Base-by-base conservation (phyloP, 2,329 filamentous ascomycete species). In the Microascus cirrosus region DNA sequence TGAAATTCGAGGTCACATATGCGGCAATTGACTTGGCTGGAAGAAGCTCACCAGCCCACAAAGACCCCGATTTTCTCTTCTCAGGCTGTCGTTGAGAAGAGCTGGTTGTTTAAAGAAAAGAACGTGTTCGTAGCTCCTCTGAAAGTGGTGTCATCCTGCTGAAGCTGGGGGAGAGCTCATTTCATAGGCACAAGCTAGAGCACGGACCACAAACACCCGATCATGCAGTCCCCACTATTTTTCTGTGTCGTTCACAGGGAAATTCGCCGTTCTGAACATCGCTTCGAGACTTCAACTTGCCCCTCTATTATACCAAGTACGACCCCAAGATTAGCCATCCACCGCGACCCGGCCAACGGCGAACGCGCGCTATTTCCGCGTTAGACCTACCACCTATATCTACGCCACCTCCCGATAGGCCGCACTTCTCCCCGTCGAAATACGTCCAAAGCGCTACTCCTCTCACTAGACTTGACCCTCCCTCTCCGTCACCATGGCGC, bases 401-500 rank as follows among this genome's bases (percentile, higher is more conserved):
- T 52, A 48, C 54, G 60, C 51, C 58, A 39, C 48, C 34, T 45
- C 42, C 39, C 22, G 56, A 58, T 11, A 35, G 7, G 13, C 34
- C 56, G 24, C 25, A 12, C 20, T 22, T 36, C 55, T 11, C 34
- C 54, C n/a, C 48, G 51, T 24, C 54, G 50, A 45, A 42, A 34
- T 24, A 53, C 56, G 50, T 36, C 25, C 20, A 25, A 54, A 20
- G 24, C 51, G 24, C 51, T 24, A n/a, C 32, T 2, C 50, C 20
- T n/a, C n/a, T n/a, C n/a, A n/a, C n/a, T n/a, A n/a, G n/a, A n/a
- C n/a, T n/a, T 25, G 24, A 53, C 3, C 24, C 20, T 36, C 12
- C 22, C n/a, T 36, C 34, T 15, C 11, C 13, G 18, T 36, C 59
- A 60, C 58, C 58, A 86, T 86, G 83, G 81, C 82, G 58, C 83